These are phyloP conservation scores for Hirschioporus abietinus DNA, from an alignment of 768 basidiomycete species.

Conservation along the genomic window DNA sequence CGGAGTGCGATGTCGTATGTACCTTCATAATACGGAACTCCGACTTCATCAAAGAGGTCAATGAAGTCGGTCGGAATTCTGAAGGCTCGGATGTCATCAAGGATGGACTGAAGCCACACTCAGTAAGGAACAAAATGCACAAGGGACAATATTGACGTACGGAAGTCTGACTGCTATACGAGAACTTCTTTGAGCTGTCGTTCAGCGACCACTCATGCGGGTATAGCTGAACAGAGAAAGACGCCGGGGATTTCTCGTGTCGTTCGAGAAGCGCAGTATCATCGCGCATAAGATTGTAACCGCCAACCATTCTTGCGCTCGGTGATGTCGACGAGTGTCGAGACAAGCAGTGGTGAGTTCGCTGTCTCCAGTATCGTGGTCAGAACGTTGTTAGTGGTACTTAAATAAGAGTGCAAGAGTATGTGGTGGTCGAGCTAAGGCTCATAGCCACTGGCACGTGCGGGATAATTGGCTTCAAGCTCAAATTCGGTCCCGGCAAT, in stretches of 20 bases:
- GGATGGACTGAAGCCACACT: conserved; percentile 48
- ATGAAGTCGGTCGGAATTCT: conserved; percentile 84
- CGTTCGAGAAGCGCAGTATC: conserved; percentile 55
- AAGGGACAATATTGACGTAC: conserved; percentile 23
- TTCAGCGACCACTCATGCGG: conserved; percentile 81
- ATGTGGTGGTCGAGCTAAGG: background rate
- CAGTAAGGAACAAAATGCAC: conserved; percentile 5
- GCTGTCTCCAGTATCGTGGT: background rate
- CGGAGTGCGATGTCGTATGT: conserved; percentile 11
- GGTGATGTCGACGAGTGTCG: conserved; percentile 8
- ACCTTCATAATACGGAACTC: conserved; percentile 84
- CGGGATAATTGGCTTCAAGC: conserved; percentile 1
- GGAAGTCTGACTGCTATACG: conserved; percentile 75
- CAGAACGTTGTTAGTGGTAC: background rate
- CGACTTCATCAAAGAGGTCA: conserved; percentile 68
- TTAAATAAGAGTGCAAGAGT: background rate
- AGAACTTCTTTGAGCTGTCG: conserved; percentile 65
- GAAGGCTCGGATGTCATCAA: conserved; percentile 79
- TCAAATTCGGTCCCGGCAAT: background rate
- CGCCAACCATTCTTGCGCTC: conserved; percentile 24
- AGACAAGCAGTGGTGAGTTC: background rate
- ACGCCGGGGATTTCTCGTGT: conserved; percentile 54
- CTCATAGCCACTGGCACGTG: conserved; percentile 8
- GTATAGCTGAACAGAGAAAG: conserved; percentile 74
- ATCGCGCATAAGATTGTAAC: conserved; percentile 70